Evolutionary conservation across 2,329 filamentous ascomycete species (phyloP).

Genomic region (Huntiella savannae): DNA sequence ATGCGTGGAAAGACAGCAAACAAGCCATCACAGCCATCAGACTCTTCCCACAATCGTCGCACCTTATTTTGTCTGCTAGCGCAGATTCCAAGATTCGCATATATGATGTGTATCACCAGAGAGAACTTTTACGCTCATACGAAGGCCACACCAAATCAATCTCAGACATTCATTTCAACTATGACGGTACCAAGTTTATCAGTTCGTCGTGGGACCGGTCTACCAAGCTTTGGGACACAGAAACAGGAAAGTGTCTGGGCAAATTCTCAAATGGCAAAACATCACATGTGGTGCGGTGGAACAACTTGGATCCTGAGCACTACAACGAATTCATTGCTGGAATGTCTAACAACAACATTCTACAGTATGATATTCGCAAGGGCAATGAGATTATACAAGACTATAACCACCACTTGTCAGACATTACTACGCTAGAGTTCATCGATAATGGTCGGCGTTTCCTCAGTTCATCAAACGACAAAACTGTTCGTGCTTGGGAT

Average conservation of each 20-base stretch:
- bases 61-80: slow-evolving; percentile 73
- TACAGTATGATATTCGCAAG: slow-evolving; percentile 82
- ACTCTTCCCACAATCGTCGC: slow-evolving; percentile 76
- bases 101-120: slow-evolving; percentile 83
- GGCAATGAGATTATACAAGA: slow-evolving; percentile 71
- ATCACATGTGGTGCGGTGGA: slow-evolving; percentile 86
- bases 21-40: slow-evolving; percentile 76
- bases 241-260: slow-evolving; percentile 72
- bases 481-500: slow-evolving; percentile 90
- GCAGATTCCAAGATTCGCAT: slow-evolving; percentile 84
- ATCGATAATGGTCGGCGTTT: slow-evolving; percentile 88
- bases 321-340: slow-evolving; percentile 84
- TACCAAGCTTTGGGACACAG: slow-evolving; percentile 97
- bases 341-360: slow-evolving; percentile 97
- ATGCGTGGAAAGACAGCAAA: slow-evolving; percentile 69
- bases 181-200: slow-evolving; percentile 65
- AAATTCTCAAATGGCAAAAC: slow-evolving; percentile 90
- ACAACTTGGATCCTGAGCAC: slow-evolving; percentile 62
- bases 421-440: slow-evolving; percentile 94
- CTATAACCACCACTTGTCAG: slow-evolving; percentile 95
- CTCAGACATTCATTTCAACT: slow-evolving; percentile 77
- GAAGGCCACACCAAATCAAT: slow-evolving; percentile 77
- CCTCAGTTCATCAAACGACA: slow-evolving; percentile 96
- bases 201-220: slow-evolving; percentile 84
- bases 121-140: slow-evolving; percentile 78